A percentile compares a stretch with the other conserved stretches of the same genome.
phyloP scores from a whole-genome alignment of 805 yeast species.

The Vanderwaltozyma polyspora region DNA sequence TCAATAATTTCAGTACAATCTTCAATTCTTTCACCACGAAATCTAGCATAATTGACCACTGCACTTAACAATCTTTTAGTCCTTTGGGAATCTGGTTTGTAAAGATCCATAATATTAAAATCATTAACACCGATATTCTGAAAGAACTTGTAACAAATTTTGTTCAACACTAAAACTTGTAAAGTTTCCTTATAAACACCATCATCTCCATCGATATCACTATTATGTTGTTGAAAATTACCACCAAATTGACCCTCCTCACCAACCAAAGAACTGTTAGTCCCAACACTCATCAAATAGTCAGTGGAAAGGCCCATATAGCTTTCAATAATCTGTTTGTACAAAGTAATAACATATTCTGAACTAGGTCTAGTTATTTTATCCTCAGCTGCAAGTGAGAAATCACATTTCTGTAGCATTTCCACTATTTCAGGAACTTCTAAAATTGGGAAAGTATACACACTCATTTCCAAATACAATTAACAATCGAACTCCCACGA shows the following conservation, averaged over 20 bases:
- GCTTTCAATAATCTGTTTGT: conserved; percentile 50
- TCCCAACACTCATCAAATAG: conserved; percentile 11
- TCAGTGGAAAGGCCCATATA: conserved; percentile 38
- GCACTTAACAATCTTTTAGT: conserved; percentile 63
- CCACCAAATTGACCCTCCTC: conserved; percentile 10
- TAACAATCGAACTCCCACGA: too few species aligned
- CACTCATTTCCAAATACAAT: too few species aligned
- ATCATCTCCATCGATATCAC: conserved; percentile 13
- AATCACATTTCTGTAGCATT: conserved; percentile 52
- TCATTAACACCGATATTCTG: conserved; percentile 68
- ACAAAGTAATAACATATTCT: conserved; percentile 41
- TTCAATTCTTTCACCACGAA: conserved; percentile 62
- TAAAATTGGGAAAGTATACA: conserved; percentile 51
- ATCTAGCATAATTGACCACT: conserved; percentile 74
- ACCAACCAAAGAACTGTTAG: conserved; percentile 15
- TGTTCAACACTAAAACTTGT: conserved; percentile 43
- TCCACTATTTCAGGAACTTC: conserved; percentile 47
- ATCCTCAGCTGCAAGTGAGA: conserved; percentile 46
- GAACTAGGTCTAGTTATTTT: conserved; percentile 46
- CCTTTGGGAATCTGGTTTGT: conserved; percentile 65
- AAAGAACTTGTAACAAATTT: conserved; percentile 51
- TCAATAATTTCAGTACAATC: conserved; percentile 57
- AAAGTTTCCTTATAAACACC: conserved; percentile 29
- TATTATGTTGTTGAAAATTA: conserved; percentile 8
- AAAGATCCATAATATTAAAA: conserved; percentile 61